phyloP scores from a whole-genome alignment of 2,329 filamentous ascomycete genomes.

The Stagonosporopsis rhizophila region DNA sequence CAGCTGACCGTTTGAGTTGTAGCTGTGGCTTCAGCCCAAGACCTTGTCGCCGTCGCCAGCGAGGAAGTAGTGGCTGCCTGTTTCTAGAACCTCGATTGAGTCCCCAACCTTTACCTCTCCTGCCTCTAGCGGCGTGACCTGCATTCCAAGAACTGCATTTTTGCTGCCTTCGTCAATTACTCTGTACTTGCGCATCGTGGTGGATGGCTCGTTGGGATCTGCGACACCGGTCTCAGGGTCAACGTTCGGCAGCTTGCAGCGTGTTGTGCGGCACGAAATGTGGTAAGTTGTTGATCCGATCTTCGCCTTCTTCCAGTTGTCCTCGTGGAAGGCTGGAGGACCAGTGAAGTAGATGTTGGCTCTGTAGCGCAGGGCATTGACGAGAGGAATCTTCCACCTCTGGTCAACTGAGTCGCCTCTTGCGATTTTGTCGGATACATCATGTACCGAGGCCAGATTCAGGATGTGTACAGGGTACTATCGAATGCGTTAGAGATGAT shows the following conservation, averaged over 20 bases:
- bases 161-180: slow-evolving; percentile 68
- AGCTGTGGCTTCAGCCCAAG: neutral
- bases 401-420: slow-evolving; percentile 48
- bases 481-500: slow-evolving; percentile 17
- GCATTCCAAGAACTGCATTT: slow-evolving; percentile 69
- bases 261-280: slow-evolving; percentile 68
- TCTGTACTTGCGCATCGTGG: slow-evolving; percentile 64
- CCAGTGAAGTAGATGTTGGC: slow-evolving; percentile 76
- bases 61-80: slow-evolving; percentile 44
- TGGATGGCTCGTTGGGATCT: slow-evolving; percentile 64
- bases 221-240: slow-evolving; percentile 66
- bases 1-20: too few relatives aligned
- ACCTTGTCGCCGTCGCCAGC: slow-evolving; percentile 17
- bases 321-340: slow-evolving; percentile 70
- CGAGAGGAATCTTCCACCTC: slow-evolving; percentile 41
- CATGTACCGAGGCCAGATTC: slow-evolving; percentile 68
- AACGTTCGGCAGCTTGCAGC: slow-evolving; percentile 76
- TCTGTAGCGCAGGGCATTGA: slow-evolving; percentile 71
- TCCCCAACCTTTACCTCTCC: slow-evolving; percentile 44
- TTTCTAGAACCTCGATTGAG: slow-evolving; percentile 41
- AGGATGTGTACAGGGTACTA: slow-evolving; percentile 75
- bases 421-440: slow-evolving; percentile 65
- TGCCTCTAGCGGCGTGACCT: slow-evolving; percentile 61
- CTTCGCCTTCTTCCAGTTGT: slow-evolving; percentile 68
- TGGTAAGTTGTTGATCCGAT: slow-evolving; percentile 57